A percentile compares a stretch with the other conserved stretches of the same genome.
Conservation (phyloP, 164 flowering plant genomes). For the Aristolochia contorta region DNA sequence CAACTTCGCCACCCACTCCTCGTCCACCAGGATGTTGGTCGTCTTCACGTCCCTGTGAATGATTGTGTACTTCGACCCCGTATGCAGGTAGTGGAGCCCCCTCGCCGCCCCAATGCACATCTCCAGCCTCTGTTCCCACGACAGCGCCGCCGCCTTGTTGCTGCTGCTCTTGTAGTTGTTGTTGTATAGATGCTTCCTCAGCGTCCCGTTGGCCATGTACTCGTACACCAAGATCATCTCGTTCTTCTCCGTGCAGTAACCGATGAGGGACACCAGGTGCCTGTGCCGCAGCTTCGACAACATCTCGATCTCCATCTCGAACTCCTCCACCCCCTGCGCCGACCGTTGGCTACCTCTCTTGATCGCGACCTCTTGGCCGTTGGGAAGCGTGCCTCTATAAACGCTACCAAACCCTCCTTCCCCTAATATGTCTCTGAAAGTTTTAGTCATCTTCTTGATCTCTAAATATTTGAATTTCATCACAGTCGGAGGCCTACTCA, state of each 20-base stretch:
- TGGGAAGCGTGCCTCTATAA: constrained; percentile 69
- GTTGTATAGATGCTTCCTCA: constrained; percentile 40
- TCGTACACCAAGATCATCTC: constrained; percentile 36
- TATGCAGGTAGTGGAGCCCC: no score
- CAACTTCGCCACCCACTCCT: no score
- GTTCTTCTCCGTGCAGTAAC: constrained; percentile 20
- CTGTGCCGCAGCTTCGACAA: constrained; percentile 67
- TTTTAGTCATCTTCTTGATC: no score
- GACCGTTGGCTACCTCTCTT: constrained; percentile 73
- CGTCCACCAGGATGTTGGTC: no score
- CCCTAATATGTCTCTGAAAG: no score
- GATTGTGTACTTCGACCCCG: no score
- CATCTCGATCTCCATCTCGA: constrained; percentile 67
- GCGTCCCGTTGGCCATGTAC: constrained; percentile 61
- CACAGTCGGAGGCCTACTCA: constrained; percentile 93
- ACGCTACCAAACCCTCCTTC: no score
- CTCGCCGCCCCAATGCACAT: no score
- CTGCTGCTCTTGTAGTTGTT: not conserved
- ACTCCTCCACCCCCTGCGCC: constrained; percentile 50
- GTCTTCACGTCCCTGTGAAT: no score
- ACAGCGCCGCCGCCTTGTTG: no score
- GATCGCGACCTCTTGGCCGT: constrained; percentile 79
- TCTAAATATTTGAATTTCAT: no score
- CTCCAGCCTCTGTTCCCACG: no score
- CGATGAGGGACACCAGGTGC: constrained; percentile 35